phyloP scores from a whole-genome alignment of 805 yeast genomes.

The Metschnikowia cubensis region DNA sequence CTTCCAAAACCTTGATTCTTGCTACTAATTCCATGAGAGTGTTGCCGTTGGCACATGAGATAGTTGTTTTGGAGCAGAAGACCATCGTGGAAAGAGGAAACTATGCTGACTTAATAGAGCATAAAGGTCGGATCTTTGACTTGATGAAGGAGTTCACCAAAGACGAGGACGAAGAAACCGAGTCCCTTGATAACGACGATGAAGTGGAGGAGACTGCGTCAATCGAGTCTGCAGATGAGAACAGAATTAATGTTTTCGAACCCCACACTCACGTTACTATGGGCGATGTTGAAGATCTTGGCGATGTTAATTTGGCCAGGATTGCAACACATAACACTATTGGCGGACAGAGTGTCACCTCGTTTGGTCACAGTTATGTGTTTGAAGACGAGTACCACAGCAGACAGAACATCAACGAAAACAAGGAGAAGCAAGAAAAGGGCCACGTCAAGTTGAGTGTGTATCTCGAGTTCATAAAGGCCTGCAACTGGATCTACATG shows the following conservation, averaged over 20 bases:
- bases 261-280: slow-evolving; percentile 19
- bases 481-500: slow-evolving; percentile 29
- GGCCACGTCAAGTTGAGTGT: slow-evolving; percentile 30
- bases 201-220: slow-evolving; percentile 8
- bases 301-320: slow-evolving; percentile 15
- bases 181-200: slow-evolving; percentile 11
- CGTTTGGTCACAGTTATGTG: slow-evolving; percentile 31
- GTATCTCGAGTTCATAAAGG: slow-evolving; percentile 27
- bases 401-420: slow-evolving; percentile 13
- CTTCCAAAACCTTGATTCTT: slow-evolving; percentile 49
- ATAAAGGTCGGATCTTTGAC: slow-evolving; percentile 30
- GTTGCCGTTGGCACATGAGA: slow-evolving; percentile 53
- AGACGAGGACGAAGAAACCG: slow-evolving; percentile 15
- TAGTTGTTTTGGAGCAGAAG: slow-evolving; percentile 54
- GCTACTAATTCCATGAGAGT: slow-evolving; percentile 58
- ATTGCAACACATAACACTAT: slow-evolving; percentile 16
- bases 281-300: slow-evolving; percentile 18
- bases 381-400: slow-evolving; percentile 25
- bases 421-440: slow-evolving; percentile 16
- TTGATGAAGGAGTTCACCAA: slow-evolving; percentile 32
- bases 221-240: slow-evolving; percentile 8
- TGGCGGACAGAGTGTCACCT: slow-evolving; percentile 29
- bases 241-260: slow-evolving; percentile 3
- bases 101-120: slow-evolving; percentile 45
- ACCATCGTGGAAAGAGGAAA: slow-evolving; percentile 55